Percentiles rank a stretch among this genome's conserved stretches.
These are phyloP conservation scores for Rhinocladiella similis DNA, from an alignment of 2,329 filamentous ascomycete genomes.

Conservation along the genomic window DNA sequence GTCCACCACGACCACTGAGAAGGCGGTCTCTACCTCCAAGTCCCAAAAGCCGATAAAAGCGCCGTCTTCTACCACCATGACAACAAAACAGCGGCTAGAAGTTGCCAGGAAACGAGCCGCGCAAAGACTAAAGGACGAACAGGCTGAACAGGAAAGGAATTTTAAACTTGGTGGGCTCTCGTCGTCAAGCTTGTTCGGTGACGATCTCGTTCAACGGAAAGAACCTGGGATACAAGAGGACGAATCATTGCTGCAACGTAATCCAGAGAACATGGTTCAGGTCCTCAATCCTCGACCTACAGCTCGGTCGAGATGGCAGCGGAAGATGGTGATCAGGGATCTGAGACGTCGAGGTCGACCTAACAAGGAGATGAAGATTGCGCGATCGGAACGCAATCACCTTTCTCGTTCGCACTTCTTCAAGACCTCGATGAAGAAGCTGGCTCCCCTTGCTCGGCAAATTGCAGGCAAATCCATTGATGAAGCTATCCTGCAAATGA, in stretches of 20 bases:
- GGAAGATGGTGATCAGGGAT: constrained; percentile 78
- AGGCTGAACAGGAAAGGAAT: constrained; percentile 9
- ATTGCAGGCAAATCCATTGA: constrained; percentile 92
- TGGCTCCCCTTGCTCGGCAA: constrained; percentile 80
- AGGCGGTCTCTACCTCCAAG: neutral
- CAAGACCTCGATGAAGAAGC: constrained; percentile 88
- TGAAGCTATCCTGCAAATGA: constrained; percentile 92
- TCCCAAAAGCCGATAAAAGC: neutral
- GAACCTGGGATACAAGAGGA: neutral
- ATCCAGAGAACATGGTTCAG: constrained; percentile 58
- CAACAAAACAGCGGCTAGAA: constrained; percentile 11
- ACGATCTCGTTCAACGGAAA: constrained; percentile 23
- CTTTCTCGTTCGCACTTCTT: constrained; percentile 68
- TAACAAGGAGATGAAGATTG: constrained; percentile 65
- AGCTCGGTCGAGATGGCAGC: constrained; percentile 72
- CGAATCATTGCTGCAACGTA: constrained; percentile 38
- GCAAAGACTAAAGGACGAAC: constrained; percentile 11
- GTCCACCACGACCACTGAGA: neutral
- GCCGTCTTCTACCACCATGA: constrained; percentile 3
- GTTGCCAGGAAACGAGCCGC: constrained; percentile 11
- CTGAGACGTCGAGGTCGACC: constrained; percentile 68
- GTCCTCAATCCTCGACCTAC: constrained; percentile 74
- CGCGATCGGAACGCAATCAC: constrained; percentile 62
- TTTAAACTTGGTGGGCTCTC: constrained; percentile 15
- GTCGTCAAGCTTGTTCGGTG: constrained; percentile 14